Base-by-base conservation (phyloP, 2,329 filamentous ascomycete species). In the Aureobasidium melanogenum region DNA sequence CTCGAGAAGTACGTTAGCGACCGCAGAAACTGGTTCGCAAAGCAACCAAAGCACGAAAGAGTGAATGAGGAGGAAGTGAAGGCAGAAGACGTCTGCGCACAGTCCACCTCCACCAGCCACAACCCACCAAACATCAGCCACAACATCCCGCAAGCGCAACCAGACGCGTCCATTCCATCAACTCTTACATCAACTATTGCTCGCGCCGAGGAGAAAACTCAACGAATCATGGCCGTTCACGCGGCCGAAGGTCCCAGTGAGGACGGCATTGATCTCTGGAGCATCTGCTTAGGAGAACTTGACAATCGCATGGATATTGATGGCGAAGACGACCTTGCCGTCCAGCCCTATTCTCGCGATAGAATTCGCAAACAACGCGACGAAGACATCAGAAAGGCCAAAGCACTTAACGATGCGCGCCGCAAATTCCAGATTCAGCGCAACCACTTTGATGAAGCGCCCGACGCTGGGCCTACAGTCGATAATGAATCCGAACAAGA, bases 191-290 rank as follows among this genome's bases (percentile, higher is more conserved):
- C 56, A 50, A 39, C n/a, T 12, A 24, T 50, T 24, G 32, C 19
- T 24, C 19, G 36, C 32, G 34, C 44, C 7, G 34, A 41, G 24
- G 43, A 39, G 24, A 24, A 50, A 24, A 50, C 28, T 1, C 32
- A 39, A 30, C 15, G 41, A 15, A 59, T 50, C 32, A 59, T 59
- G 43, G 56, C 44, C 14, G 43, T 56, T 19, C n/a, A 56, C 52
- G 15, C 54, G 39, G 28, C 22, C 34, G 22, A 50, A 19, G 55
- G 44, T 24, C 56, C 56, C 32, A 30, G 3, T 22, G 32, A 59
- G 22, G 56, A 41, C 22, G 56, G 32, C 10, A 15, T 50, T 19
- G 56, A 48, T 15, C 6, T 59, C 28, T 10, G 32, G 56, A 22
- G 44, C 56, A 39, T 59, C 3, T 19, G 26, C 5, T 1, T 39